These are phyloP conservation scores for Simplicillium aogashimaense DNA, from an alignment of 2,329 filamentous ascomycete species.

Conservation along the genomic window DNA sequence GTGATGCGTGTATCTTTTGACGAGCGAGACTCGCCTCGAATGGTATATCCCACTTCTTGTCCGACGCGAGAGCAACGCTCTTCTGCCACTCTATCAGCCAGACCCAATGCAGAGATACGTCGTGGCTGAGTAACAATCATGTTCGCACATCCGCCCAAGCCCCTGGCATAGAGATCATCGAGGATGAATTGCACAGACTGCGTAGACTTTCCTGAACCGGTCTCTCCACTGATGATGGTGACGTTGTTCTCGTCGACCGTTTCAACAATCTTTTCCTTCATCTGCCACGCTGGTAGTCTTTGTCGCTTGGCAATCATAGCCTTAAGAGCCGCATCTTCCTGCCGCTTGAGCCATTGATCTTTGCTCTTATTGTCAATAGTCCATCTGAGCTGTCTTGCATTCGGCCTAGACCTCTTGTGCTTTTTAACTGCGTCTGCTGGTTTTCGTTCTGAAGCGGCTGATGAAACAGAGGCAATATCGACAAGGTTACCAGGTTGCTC, in stretches of 20 bases:
- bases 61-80: slow-evolving; percentile 77
- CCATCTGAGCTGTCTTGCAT: slow-evolving; percentile 55
- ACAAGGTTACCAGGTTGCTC: slow-evolving; percentile 74
- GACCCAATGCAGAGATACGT: slow-evolving; percentile 83
- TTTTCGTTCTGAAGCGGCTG: slow-evolving; percentile 49
- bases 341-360: slow-evolving; percentile 60
- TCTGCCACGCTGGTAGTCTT: slow-evolving; percentile 77
- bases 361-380: slow-evolving; percentile 47
- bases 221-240: slow-evolving; percentile 94
- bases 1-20: slow-evolving; percentile 74
- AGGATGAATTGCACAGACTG: slow-evolving; percentile 94
- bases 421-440: slow-evolving; percentile 15
- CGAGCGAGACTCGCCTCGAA: slow-evolving; percentile 78
- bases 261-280: slow-evolving; percentile 65
- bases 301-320: slow-evolving; percentile 67
- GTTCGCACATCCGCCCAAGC: slow-evolving; percentile 68
- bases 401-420: slow-evolving; percentile 26
- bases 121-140: slow-evolving; percentile 95
- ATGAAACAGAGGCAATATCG: slow-evolving; percentile 73
- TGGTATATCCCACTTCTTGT: slow-evolving; percentile 82
- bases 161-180: slow-evolving; percentile 73
- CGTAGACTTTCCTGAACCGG: slow-evolving; percentile 92
- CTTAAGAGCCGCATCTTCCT: slow-evolving; percentile 54
- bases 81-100: slow-evolving; percentile 90
- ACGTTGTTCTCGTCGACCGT: slow-evolving; percentile 74